Conservation (phyloP, 768 basidiomycete species). For the Boletales sp. region DNA sequence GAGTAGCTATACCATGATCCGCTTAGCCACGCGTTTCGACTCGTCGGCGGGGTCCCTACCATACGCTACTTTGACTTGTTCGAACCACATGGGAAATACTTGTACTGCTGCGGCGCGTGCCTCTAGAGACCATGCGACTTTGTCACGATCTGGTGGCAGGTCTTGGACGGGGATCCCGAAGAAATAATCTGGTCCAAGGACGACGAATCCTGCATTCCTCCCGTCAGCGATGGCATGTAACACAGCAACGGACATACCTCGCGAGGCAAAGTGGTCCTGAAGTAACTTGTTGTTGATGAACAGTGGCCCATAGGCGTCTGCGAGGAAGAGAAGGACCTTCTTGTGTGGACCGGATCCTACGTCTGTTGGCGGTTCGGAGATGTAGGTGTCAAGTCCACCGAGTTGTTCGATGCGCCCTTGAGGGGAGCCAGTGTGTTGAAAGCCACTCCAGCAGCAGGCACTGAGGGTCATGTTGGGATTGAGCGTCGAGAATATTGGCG, state of each 20-base stretch:
- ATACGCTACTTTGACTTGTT: slow-evolving; percentile 42
- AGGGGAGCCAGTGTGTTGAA: slow-evolving; percentile 49
- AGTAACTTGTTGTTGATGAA: slow-evolving; percentile 53
- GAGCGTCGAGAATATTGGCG: too few species aligned
- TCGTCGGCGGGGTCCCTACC: slow-evolving; percentile 28
- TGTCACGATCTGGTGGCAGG: slow-evolving; percentile 34
- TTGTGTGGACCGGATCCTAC: slow-evolving; percentile 21
- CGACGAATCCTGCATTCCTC: slow-evolving; percentile 44
- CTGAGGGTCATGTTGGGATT: slow-evolving; percentile 31
- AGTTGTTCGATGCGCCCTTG: slow-evolving; percentile 42
- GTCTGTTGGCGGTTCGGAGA: slow-evolving; percentile 43
- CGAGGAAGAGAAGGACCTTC: slow-evolving; percentile 51
- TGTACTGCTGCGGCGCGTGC: slow-evolving; percentile 34
- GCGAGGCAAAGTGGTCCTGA: slow-evolving; percentile 59
- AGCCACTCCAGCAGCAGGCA: slow-evolving; percentile 48
- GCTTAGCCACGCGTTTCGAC: not conserved
- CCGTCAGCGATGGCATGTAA: not conserved
- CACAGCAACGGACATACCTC: slow-evolving; percentile 35
- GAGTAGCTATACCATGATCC: slow-evolving; percentile 9
- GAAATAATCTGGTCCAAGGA: slow-evolving; percentile 61
- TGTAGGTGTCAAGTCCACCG: slow-evolving; percentile 49
- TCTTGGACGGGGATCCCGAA: slow-evolving; percentile 46
- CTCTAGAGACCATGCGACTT: slow-evolving; percentile 40
- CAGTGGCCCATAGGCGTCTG: slow-evolving; percentile 56
- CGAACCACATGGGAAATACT: slow-evolving; percentile 47